Evolutionary conservation across 257 asterid genomes (phyloP).

Genomic region (Penstemon eatonii): DNA sequence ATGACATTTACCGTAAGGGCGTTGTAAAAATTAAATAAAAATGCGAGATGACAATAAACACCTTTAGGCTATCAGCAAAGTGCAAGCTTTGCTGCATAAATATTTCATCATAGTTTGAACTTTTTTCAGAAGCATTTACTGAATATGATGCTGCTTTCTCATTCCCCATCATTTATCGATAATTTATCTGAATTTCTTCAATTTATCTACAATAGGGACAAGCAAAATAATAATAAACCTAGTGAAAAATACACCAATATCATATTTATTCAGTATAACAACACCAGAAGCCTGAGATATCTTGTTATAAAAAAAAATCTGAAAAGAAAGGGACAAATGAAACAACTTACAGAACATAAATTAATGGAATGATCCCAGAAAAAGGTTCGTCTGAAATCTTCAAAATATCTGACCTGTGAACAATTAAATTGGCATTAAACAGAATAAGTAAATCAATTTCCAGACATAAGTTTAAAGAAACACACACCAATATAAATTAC

Average conservation of each 20-base stretch:
- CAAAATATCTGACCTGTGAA: no score
- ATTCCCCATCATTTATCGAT: constrained; percentile 20
- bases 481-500: no score
- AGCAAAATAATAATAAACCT: constrained; percentile 7
- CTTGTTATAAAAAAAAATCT: no score
- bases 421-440: no score
- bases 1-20: no score
- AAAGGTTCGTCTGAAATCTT: neutral
- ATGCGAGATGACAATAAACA: constrained; percentile 18
- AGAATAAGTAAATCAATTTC: no score
- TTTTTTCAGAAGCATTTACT: constrained; percentile 27
- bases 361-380: no score
- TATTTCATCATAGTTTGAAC: constrained; percentile 66
- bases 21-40: neutral
- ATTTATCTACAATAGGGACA: neutral
- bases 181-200: neutral
- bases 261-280: neutral
- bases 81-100: constrained; percentile 57
- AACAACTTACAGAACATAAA: no score
- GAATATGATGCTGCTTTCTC: constrained; percentile 24
- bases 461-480: no score
- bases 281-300: no score
- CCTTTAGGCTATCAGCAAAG: constrained; percentile 75
- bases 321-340: no score
- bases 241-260: neutral